Percentiles rank a stretch among this genome's conserved stretches.
These are phyloP conservation scores for Sugiyamaella xylanicola DNA, from an alignment of 1,139 yeast species.

Conservation along the genomic window DNA sequence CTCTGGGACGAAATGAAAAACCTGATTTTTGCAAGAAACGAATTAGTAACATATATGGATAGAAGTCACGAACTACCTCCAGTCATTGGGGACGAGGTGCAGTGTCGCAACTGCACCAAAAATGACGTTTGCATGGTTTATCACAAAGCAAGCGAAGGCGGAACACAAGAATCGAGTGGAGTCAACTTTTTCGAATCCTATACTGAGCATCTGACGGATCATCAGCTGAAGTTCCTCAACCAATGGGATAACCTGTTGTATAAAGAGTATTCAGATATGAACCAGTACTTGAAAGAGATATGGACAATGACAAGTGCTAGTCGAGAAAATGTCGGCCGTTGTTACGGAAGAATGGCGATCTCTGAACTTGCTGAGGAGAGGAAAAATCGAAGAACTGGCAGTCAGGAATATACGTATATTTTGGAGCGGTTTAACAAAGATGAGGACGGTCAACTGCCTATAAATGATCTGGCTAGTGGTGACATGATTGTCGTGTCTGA, in stretches of 20 bases:
- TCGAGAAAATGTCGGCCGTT: slow-evolving; percentile 65
- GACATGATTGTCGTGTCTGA: slow-evolving; percentile 69
- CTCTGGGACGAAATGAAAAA: slow-evolving; percentile 58
- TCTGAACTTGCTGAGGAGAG: slow-evolving; percentile 20
- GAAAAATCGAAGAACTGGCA: slow-evolving; percentile 7
- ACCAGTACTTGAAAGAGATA: slow-evolving; percentile 58
- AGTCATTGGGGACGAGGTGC: slow-evolving; percentile 51
- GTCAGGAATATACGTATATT: slow-evolving; percentile 25
- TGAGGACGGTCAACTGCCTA: slow-evolving; percentile 20
- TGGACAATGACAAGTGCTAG: slow-evolving; percentile 66
- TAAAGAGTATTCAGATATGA: slow-evolving; percentile 67
- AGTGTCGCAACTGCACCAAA: slow-evolving; percentile 70
- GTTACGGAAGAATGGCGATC: slow-evolving; percentile 45
- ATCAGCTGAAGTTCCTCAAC: slow-evolving; percentile 57
- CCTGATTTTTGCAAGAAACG: slow-evolving; percentile 70
- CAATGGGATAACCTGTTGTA: slow-evolving; percentile 77
- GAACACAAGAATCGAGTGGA: slow-evolving; percentile 48
- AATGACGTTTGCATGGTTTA: slow-evolving; percentile 68
- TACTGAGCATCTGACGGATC: slow-evolving; percentile 54
- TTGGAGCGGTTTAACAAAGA: slow-evolving; percentile 21
- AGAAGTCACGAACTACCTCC: slow-evolving; percentile 56
- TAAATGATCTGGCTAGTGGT: slow-evolving; percentile 32
- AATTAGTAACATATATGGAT: slow-evolving; percentile 60
- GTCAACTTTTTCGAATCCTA: slow-evolving; percentile 49
- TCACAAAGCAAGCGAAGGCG: slow-evolving; percentile 62